Conservation (phyloP, 1,284 basidiomycete genomes). For the Moesziomyces parantarcticus region DNA sequence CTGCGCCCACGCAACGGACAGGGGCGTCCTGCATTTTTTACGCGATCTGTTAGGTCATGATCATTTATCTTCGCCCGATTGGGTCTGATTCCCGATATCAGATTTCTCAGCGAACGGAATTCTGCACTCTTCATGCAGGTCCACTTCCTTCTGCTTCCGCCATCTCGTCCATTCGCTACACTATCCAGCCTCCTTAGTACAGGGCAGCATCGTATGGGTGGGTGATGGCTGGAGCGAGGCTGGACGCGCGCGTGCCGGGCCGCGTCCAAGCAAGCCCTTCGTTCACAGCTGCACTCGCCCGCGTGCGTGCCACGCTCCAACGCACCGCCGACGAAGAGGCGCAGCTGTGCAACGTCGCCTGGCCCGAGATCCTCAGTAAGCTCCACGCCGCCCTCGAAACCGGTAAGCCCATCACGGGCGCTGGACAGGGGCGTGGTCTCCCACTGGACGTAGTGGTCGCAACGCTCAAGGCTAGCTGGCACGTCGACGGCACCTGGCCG, state of each 20-base stretch:
- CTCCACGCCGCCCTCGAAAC: constrained; percentile 30
- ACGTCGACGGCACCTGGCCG: constrained; percentile 44
- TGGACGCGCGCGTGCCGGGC: neutral
- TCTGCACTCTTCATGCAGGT: too few species aligned
- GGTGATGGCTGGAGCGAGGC: neutral
- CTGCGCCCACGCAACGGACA: neutral
- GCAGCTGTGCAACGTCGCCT: constrained; percentile 23
- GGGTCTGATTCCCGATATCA: neutral
- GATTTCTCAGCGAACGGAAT: neutral
- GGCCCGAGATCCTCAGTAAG: constrained; percentile 28
- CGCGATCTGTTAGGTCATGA: neutral
- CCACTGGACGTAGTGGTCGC: constrained; percentile 31
- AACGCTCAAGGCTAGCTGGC: constrained; percentile 40
- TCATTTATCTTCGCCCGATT: too few species aligned
- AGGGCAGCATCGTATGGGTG: neutral
- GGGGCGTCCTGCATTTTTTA: neutral
- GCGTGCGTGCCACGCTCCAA: constrained; percentile 7
- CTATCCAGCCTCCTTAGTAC: neutral
- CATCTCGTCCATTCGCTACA: neutral
- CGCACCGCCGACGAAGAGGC: constrained; percentile 17
- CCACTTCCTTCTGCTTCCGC: neutral
- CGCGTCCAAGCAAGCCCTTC: constrained; percentile 10
- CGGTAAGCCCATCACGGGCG: constrained; percentile 33
- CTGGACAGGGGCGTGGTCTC: constrained; percentile 28
- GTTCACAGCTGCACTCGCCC: constrained; percentile 14